Conservation (phyloP, 495 filamentous ascomycete species). For the Xanthoparmelia taractica region DNA sequence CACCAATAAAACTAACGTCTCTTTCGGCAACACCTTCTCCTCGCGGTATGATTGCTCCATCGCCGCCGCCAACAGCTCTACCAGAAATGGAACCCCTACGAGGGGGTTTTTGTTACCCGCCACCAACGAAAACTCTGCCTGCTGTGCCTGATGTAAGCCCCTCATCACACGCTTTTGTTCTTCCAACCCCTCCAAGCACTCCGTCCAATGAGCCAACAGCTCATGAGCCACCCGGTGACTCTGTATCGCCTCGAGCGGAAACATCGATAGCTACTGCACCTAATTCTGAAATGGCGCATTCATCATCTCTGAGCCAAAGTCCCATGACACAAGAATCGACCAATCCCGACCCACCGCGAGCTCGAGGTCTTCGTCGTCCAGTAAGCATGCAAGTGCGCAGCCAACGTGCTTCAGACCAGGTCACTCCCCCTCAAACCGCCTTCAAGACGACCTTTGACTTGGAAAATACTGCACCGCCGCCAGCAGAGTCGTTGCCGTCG, state of each 20-base stretch:
- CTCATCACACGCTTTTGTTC: neutral
- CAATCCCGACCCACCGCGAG: neutral
- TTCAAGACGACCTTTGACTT: neutral
- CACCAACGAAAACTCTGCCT: neutral
- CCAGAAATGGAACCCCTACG: neutral
- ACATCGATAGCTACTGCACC: neutral
- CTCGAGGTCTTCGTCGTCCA: constrained; percentile 17
- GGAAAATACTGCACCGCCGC: neutral
- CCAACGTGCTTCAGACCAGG: constrained; percentile 1
- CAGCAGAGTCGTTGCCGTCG: neutral
- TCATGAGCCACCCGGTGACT: neutral
- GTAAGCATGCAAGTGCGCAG: constrained; percentile 24
- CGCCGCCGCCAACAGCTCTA: neutral
- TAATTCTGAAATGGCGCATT: neutral
- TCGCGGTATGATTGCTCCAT: neutral
- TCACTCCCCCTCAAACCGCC: neutral
- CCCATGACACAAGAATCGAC: neutral
- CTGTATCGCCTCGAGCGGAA: neutral
- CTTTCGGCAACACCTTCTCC: neutral
- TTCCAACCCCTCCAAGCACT: neutral
- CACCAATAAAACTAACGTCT: neutral
- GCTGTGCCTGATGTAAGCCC: neutral
- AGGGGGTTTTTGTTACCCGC: neutral
- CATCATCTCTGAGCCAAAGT: neutral
- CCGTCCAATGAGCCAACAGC: neutral